Evolutionary conservation across 192 early-diverging fungal species (phyloP), one percentile per base, ranked within the genome.

Genomic region (Martensiomyces pterosporus): DNA sequence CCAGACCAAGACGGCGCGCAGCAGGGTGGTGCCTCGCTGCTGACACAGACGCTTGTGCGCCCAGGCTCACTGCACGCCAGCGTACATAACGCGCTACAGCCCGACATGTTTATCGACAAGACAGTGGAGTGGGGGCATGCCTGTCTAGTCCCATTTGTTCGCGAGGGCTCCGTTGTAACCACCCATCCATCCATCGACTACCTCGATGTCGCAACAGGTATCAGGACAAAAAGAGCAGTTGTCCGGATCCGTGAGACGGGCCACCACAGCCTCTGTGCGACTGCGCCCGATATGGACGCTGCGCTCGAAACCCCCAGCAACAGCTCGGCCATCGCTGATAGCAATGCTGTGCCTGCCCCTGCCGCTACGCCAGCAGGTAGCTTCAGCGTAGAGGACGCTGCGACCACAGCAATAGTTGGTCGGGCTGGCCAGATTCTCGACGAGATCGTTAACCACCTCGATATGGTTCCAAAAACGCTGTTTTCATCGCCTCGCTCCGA

Each of bases 71-170:
- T 10, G 17, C n/a, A n/a, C n/a, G n/a, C n/a, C n/a, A n/a, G n/a
- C n/a, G n/a, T n/a, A n/a, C n/a, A n/a, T n/a, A 38, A 9, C 10
- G 12, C 26, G 6, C 33, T 64, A 34, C 55, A 32, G 29, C 52
- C 51, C 10, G 68, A 55, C 41, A 45, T 60, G 50, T 65, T 65
- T 52, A 38, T 72, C 15, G 62, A 72, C 53, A 72, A 65, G 49
- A 46, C 50, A 2, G 41, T 63, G 13, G 71, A 75, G 56, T 48
- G 39, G 7, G 55, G 64, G 12, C 71, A 75, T n/a, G 55, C 55
- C 24, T 67, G 65, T 8, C 39, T 75, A 38, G 47, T 48, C 12
- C 64, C 71, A 4, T 75, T 75, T 54, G 26, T 15, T 21, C 49
- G 27, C 9, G 14, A 27, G 7, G 19, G 41, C 15, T 29, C 25